Conservation (phyloP, 164 flowering plant genomes). For the Magnolia kwangsiensis region DNA sequence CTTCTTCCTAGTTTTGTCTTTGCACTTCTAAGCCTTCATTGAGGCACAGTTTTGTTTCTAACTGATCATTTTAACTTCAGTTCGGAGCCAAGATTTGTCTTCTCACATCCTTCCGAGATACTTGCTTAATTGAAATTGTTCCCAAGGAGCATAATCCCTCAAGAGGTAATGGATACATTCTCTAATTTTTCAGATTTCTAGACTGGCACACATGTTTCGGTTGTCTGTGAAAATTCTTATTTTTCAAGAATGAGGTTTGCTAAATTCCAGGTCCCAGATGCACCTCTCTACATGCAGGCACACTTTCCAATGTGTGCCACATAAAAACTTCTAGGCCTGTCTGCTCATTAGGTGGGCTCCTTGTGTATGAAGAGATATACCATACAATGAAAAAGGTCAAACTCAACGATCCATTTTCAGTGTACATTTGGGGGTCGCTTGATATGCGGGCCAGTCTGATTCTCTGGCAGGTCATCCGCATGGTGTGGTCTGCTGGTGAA, state of each 20-base stretch:
- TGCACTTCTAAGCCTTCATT: not conserved
- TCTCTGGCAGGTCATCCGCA: too few relatives aligned
- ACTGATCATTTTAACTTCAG: conserved; percentile 30
- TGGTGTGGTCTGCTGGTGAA: too few relatives aligned
- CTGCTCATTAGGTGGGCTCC: too few relatives aligned
- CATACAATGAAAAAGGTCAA: too few relatives aligned
- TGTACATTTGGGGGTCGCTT: too few relatives aligned
- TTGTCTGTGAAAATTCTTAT: not conserved
- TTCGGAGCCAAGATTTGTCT: conserved; percentile 77
- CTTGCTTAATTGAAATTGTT: conserved; percentile 72
- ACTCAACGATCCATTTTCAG: too few relatives aligned
- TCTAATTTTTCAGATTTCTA: not conserved
- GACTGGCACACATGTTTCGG: not conserved
- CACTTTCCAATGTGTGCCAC: too few relatives aligned
- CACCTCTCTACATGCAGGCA: too few relatives aligned
- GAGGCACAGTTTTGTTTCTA: not conserved
- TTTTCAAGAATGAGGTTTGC: not conserved
- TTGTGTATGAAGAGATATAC: too few relatives aligned
- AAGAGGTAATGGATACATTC: conserved; percentile 43
- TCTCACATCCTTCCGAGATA: conserved; percentile 82
- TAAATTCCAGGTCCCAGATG: too few relatives aligned
- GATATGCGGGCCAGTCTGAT: too few relatives aligned
- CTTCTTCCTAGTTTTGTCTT: not conserved
- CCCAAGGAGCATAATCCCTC: conserved; percentile 58
- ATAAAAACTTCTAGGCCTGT: too few relatives aligned